Conservation (phyloP, 352 stramenopile genomes). For the Lagenidium giganteum region DNA sequence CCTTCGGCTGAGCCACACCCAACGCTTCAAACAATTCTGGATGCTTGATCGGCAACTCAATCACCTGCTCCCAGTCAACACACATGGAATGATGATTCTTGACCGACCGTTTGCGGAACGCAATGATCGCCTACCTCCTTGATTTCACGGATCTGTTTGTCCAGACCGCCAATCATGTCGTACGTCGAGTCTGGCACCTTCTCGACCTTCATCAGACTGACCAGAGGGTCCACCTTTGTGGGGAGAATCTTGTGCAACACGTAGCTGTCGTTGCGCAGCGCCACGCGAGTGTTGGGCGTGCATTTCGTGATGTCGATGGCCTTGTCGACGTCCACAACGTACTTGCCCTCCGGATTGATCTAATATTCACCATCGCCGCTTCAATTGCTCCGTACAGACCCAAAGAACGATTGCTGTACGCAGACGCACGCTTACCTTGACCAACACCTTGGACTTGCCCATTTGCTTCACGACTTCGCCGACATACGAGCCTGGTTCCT, state of each 20-base stretch:
- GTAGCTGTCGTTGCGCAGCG: slow-evolving; percentile 99
- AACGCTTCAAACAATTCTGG: slow-evolving; percentile 99
- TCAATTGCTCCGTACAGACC: background rate
- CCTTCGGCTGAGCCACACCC: slow-evolving; percentile 98
- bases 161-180: slow-evolving; percentile 99
- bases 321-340: slow-evolving; percentile 99
- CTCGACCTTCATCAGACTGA: slow-evolving; percentile 97
- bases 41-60: slow-evolving; percentile 99
- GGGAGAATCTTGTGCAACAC: slow-evolving; percentile 99
- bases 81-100: too few relatives aligned
- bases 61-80: too few relatives aligned
- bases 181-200: slow-evolving; percentile 99
- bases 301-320: slow-evolving; percentile 94
- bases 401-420: slow-evolving; percentile 8
- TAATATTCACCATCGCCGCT: too few relatives aligned
- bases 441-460: slow-evolving; percentile 99
- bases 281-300: slow-evolving; percentile 98
- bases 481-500: slow-evolving; percentile 98
- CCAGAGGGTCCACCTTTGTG: slow-evolving; percentile 95
- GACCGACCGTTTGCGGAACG: too few relatives aligned
- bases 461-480: slow-evolving; percentile 99
- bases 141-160: slow-evolving; percentile 99
- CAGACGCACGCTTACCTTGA: too few relatives aligned
- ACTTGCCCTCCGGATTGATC: slow-evolving; percentile 98
- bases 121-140: too few relatives aligned